Base-by-base conservation (phyloP, 495 filamentous ascomycete species). In the Durotheca rogersii region DNA sequence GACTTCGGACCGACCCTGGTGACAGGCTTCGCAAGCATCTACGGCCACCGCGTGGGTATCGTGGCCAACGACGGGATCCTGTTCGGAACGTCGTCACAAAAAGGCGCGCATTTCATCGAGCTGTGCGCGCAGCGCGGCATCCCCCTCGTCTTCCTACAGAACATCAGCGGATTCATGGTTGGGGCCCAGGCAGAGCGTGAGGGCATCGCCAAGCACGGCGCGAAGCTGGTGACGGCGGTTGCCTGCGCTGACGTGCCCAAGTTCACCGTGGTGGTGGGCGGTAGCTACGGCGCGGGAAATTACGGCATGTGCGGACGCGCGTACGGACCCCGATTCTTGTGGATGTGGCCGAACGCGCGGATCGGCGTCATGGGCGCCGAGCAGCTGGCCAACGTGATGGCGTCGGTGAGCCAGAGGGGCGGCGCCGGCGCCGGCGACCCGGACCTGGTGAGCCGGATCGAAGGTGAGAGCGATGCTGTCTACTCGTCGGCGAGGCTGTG, bases 101-200 rank as follows among this genome's bases (percentile, higher is more conserved):
- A 98, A 69, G 93, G 93, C 7, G 90, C 93, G 3, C 93, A 98
- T 69, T 98, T 98, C 71, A 95, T 97, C 64, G 88, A 98, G 68
- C 83, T 98, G n/a, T 96, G 93, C 73, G 81, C 83, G 5, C 88
- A 97, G 67, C 86, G 94, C 40, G 79, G 84, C 17, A 88, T 97
- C 38, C 92, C 93, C 11, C 74, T 98, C 0, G 73, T 98, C 21
- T 98, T 98, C 69, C 70, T 98, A 29, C 93, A 98, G 65, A 98
- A 98, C 64, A 98, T 98, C 66, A 85, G 81, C 5, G 93, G 93
- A 18, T 98, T 98, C 76, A 98, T 98, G 93, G 93, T 98, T 9
- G 93, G 93, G 19, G 79, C 78, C 6, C 90, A 95, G 60, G 93
- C 92, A 3, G 93, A 98, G 68, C 84, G 84, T 32, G 93, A 90